Evolutionary conservation across 768 basidiomycete species (phyloP).

Genomic region (Erythrobasidium yunnanense): DNA sequence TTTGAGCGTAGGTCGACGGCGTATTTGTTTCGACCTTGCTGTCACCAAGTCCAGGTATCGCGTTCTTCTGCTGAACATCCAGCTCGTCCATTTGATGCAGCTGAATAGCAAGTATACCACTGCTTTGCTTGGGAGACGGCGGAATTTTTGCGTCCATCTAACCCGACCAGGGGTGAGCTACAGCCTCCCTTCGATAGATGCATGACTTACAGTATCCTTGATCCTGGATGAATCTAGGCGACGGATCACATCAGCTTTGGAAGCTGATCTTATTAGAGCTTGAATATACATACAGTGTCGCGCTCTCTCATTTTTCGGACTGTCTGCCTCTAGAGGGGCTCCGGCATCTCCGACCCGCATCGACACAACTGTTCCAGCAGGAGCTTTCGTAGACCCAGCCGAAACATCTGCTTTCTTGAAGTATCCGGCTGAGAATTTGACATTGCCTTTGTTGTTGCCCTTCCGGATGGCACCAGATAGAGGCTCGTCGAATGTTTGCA

Average conservation of each 20-base stretch:
- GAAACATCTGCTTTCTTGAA: neutral
- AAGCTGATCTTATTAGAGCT: neutral
- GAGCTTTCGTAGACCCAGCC: constrained; percentile 2
- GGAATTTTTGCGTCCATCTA: constrained; percentile 5
- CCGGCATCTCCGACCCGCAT: constrained; percentile 4
- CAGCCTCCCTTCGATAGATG: too few species aligned
- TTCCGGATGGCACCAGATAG: neutral
- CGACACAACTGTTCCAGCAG: constrained; percentile 5
- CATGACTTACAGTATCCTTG: neutral
- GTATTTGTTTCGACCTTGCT: constrained; percentile 4
- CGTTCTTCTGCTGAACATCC: neutral
- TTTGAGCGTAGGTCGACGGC: constrained; percentile 22
- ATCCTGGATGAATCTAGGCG: constrained; percentile 18
- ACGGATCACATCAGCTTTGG: neutral
- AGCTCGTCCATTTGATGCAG: constrained; percentile 29
- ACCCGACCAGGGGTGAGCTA: too few species aligned
- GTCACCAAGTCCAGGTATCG: neutral
- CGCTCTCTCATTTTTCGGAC: neutral
- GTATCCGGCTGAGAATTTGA: constrained; percentile 12
- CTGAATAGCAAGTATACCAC: constrained; percentile 29
- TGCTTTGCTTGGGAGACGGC: constrained; percentile 1
- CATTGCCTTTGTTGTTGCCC: neutral
- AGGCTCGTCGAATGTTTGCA: neutral
- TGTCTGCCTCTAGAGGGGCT: constrained; percentile 8
- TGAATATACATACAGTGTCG: constrained; percentile 7